Evolutionary conservation across 2,329 filamentous ascomycete genomes (phyloP).

Genomic region (Fusarium chlamydosporum): DNA sequence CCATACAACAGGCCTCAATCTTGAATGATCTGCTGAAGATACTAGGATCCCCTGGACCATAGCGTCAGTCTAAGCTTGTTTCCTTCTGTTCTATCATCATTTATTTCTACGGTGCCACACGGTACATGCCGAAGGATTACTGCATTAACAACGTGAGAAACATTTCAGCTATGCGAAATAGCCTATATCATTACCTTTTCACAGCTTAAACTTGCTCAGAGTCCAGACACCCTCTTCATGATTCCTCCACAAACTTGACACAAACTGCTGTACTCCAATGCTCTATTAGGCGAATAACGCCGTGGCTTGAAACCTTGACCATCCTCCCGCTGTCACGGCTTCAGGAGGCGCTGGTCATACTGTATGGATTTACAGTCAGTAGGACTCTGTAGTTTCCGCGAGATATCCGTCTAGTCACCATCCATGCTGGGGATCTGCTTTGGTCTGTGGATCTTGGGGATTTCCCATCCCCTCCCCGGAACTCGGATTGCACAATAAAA

Average conservation of each 20-base stretch:
- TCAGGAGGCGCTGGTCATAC: conserved; percentile 18
- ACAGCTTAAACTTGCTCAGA: neutral
- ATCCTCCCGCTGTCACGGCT: conserved; percentile 28
- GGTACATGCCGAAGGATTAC: neutral
- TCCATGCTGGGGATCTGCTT: neutral
- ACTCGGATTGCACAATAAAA: conserved; percentile 5
- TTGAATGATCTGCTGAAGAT: conserved; percentile 2
- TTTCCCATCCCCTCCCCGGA: conserved; percentile 18
- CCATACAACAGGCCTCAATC: conserved; percentile 1
- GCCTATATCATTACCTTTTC: neutral
- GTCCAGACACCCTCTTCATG: neutral
- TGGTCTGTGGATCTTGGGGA: neutral
- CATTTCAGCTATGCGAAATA: neutral
- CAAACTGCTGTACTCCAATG: conserved; percentile 25
- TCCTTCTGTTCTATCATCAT: neutral
- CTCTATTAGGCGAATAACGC: conserved; percentile 19
- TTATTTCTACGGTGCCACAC: neutral
- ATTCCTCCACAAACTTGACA: conserved; percentile 22
- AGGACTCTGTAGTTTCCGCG: no score
- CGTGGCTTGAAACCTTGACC: conserved; percentile 27
- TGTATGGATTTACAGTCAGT: neutral
- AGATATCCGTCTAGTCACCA: neutral
- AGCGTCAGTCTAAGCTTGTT: neutral
- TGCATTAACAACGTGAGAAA: no score
- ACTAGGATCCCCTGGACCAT: conserved; percentile 12